Evolutionary conservation across 768 basidiomycete genomes (phyloP).

Genomic region (Pleurotus ostreatus): DNA sequence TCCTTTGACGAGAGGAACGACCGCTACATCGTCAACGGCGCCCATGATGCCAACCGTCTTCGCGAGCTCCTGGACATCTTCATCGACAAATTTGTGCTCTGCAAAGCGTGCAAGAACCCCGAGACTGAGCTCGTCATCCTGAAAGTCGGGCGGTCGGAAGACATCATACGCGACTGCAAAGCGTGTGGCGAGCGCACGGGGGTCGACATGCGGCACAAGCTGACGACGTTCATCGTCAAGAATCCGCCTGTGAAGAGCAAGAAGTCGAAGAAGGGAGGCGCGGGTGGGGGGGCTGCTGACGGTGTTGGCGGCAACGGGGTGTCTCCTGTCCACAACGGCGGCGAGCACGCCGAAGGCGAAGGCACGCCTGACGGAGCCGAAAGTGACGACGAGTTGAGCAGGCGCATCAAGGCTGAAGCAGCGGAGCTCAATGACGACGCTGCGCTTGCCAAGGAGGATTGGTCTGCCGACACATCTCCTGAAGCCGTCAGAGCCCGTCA

Average conservation of each 20-base stretch:
- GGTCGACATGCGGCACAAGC: constrained; percentile 95
- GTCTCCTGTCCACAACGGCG: constrained; percentile 24
- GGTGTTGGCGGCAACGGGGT: constrained; percentile 18
- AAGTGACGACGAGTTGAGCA: constrained; percentile 85
- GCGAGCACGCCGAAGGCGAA: constrained; percentile 29
- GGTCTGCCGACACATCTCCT: constrained; percentile 87
- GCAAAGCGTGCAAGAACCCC: constrained; percentile 97
- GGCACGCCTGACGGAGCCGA: constrained; percentile 58
- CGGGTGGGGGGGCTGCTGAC: constrained; percentile 23
- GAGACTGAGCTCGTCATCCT: constrained; percentile 95
- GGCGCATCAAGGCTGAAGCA: constrained; percentile 89
- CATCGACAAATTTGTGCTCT: constrained; percentile 98
- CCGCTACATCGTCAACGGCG: constrained; percentile 97
- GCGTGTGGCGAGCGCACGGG: constrained; percentile 92
- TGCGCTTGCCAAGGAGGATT: constrained; percentile 65
- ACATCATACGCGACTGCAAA: constrained; percentile 95
- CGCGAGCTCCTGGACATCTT: constrained; percentile 96
- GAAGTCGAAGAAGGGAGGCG: constrained; percentile 62
- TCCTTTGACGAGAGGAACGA: constrained; percentile 96
- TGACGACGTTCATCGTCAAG: constrained; percentile 94
- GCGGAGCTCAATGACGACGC: constrained; percentile 67
- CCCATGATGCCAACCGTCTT: constrained; percentile 86
- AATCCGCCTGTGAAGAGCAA: constrained; percentile 91
- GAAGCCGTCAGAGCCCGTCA: constrained; percentile 86
- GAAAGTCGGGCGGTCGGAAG: constrained; percentile 74